phyloP scores from a whole-genome alignment of 768 basidiomycete genomes.

The Chiua virens region DNA sequence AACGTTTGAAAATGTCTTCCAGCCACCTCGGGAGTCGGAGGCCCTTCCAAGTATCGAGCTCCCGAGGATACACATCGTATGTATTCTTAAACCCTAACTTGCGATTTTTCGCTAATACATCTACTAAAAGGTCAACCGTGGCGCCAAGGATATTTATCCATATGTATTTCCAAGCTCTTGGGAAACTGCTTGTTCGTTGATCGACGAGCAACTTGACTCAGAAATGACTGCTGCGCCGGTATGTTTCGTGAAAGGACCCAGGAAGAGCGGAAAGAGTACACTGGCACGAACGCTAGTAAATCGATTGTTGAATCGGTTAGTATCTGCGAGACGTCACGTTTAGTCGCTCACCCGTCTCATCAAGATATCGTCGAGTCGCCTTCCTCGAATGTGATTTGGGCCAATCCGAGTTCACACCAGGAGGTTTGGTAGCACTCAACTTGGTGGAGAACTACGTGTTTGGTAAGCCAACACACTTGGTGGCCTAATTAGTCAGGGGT shows the following conservation, averaged over 20 bases:
- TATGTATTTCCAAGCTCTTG: constrained; percentile 39
- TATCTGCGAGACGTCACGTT: not conserved
- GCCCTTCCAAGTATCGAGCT: constrained; percentile 42
- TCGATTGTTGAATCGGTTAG: constrained; percentile 56
- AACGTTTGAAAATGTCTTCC: constrained; percentile 63
- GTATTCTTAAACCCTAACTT: constrained; percentile 11
- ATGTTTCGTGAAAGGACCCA: constrained; percentile 79
- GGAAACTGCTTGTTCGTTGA: constrained; percentile 28
- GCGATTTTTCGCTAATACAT: constrained; percentile 13
- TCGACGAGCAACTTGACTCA: not conserved
- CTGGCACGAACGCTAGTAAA: constrained; percentile 78
- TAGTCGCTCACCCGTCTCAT: not conserved
- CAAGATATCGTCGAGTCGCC: constrained; percentile 77
- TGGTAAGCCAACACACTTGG: constrained; percentile 43
- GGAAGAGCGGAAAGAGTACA: constrained; percentile 88
- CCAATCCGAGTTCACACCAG: constrained; percentile 90
- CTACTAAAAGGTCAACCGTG: constrained; percentile 21
- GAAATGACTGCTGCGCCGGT: constrained; percentile 34
- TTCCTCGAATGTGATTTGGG: constrained; percentile 92
- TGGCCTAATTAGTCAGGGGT: not conserved
- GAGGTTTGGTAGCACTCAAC: constrained; percentile 81
- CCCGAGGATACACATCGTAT: constrained; percentile 49
- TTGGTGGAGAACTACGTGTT: constrained; percentile 66
- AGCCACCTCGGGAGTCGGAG: constrained; percentile 39
- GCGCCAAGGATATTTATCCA: constrained; percentile 32